Percentiles rank a stretch among this genome's conserved stretches.
Evolutionary conservation across 441 rosid genomes (phyloP).

Genomic region (Pelargonium australe): DNA sequence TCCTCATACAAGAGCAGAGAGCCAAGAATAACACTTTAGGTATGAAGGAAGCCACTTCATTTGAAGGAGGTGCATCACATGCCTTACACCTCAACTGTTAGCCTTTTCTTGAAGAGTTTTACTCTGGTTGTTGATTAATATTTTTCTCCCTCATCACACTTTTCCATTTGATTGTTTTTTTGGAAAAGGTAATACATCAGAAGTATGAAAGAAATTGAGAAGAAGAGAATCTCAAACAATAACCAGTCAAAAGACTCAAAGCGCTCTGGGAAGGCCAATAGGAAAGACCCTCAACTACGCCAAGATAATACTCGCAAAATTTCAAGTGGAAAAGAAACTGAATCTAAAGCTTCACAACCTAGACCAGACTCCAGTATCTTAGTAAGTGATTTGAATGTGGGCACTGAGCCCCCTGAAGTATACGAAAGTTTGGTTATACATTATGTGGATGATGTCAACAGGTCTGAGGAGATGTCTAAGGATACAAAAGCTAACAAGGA

Average conservation of each 20-base stretch:
- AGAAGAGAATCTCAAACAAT: slow-evolving; percentile 37
- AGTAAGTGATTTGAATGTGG: slow-evolving; percentile 42
- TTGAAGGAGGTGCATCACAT: slow-evolving; percentile 10
- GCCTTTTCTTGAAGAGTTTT: not conserved
- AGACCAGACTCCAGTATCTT: slow-evolving; percentile 29
- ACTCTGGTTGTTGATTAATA: slow-evolving; percentile 3
- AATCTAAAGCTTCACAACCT: slow-evolving; percentile 29
- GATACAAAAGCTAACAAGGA: slow-evolving; percentile 30
- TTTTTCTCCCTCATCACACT: slow-evolving; percentile 13
- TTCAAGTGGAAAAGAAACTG: slow-evolving; percentile 31
- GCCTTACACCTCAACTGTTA: not conserved
- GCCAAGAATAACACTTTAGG: not conserved
- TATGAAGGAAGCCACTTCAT: slow-evolving; percentile 6
- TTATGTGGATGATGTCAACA: slow-evolving; percentile 52
- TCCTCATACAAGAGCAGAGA: not conserved
- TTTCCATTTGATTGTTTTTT: slow-evolving; percentile 20
- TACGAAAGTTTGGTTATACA: slow-evolving; percentile 45
- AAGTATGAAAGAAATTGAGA: slow-evolving; percentile 48
- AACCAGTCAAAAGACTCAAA: slow-evolving; percentile 27
- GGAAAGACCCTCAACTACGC: slow-evolving; percentile 31
- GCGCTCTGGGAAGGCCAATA: slow-evolving; percentile 35
- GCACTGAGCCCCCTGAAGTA: slow-evolving; percentile 44
- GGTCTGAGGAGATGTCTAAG: slow-evolving; percentile 35
- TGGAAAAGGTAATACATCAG: slow-evolving; percentile 19
- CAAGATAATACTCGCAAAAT: slow-evolving; percentile 29